phyloP scores from a whole-genome alignment of 371 early-diverging fungal genomes.

The Zopfochytrium polystomum region DNA sequence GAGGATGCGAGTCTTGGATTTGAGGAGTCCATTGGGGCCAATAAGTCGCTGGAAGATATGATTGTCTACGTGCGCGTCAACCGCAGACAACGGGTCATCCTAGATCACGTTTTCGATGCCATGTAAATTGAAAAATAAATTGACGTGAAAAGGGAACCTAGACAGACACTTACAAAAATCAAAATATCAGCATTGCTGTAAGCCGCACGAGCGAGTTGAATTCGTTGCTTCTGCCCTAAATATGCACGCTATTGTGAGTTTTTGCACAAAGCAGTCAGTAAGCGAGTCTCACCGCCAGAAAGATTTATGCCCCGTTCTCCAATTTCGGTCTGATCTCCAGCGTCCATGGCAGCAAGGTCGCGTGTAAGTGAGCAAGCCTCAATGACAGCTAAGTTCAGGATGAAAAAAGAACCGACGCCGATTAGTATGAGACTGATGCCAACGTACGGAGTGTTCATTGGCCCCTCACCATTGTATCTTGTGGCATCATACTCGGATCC shows the following conservation, averaged over 20 bases:
- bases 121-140: too few relatives aligned
- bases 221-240: too few relatives aligned
- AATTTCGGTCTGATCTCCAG: constrained; percentile 85
- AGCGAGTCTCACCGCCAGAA: constrained; percentile 50
- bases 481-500: too few relatives aligned
- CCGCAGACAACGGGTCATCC: constrained; percentile 48
- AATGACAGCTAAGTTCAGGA: constrained; percentile 32
- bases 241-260: constrained; percentile 41
- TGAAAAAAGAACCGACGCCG: too few relatives aligned
- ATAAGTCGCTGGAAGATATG: constrained; percentile 43
- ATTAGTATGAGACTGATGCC: too few relatives aligned
- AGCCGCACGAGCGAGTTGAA: too few relatives aligned
- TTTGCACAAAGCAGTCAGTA: too few relatives aligned
- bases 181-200: constrained; percentile 61
- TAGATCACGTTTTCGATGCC: too few relatives aligned
- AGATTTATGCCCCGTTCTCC: constrained; percentile 67
- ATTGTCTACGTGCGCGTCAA: constrained; percentile 40
- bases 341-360: constrained; percentile 76
- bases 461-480: constrained; percentile 29
- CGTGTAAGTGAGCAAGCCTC: constrained; percentile 60
- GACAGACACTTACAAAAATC: constrained; percentile 43
- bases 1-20: constrained; percentile 39
- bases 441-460: background rate
- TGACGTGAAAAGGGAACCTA: too few relatives aligned
- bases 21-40: constrained; percentile 18